A percentile compares a stretch with the other conserved stretches of the same genome.
These are phyloP conservation scores for Phenoliferia sp. DNA, from an alignment of 1,284 basidiomycete genomes.

Conservation along the genomic window DNA sequence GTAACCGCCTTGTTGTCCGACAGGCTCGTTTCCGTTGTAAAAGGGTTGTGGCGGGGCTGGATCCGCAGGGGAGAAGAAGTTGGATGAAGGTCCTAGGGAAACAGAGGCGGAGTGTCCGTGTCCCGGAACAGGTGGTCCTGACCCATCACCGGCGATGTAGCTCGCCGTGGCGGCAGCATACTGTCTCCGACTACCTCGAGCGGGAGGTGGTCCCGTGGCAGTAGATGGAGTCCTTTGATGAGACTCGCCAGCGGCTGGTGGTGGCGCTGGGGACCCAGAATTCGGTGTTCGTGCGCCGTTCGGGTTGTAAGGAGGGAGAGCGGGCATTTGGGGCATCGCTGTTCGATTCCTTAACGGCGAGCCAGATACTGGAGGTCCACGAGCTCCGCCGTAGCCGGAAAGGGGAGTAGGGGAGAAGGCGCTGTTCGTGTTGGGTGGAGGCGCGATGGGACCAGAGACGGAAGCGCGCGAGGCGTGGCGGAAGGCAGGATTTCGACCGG, in stretches of 20 bases:
- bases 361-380: constrained; percentile 1
- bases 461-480: constrained; percentile 36
- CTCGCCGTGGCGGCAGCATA: constrained; percentile 28
- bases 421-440: constrained; percentile 38
- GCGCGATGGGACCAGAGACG: constrained; percentile 38
- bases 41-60: not conserved
- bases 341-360: not conserved
- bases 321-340: not conserved
- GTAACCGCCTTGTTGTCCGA: not conserved
- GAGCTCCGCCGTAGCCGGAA: constrained; percentile 15
- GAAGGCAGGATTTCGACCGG: constrained; percentile 19
- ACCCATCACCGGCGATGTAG: constrained; percentile 25
- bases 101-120: constrained; percentile 23
- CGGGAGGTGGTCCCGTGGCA: not conserved
- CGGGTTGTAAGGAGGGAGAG: not conserved
- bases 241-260: not conserved
- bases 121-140: constrained; percentile 1
- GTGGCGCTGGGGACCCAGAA: not conserved
- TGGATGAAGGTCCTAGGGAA: not conserved
- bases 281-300: not conserved
- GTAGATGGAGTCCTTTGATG: not conserved
- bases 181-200: constrained; percentile 18
- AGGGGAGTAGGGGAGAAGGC: constrained; percentile 30
- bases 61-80: constrained; percentile 12
- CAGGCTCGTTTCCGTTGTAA: not conserved